Percentiles rank a stretch among this genome's conserved stretches.
Conservation (phyloP, 441 rosid genomes). For the Populus hybrid region DNA sequence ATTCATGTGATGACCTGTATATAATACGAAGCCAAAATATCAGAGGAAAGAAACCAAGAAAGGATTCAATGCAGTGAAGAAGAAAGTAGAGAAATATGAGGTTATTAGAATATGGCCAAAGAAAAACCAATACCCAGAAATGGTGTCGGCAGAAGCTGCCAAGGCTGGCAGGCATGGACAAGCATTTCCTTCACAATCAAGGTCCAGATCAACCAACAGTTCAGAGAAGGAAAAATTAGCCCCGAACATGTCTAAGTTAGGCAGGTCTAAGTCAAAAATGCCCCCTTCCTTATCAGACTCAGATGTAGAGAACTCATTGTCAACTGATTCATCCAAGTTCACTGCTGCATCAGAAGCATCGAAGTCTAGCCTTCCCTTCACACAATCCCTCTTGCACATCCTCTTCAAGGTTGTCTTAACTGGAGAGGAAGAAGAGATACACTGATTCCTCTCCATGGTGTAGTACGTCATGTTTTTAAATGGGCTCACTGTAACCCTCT, state of each 20-base stretch:
- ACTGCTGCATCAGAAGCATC: conserved; percentile 44
- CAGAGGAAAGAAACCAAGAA: neutral
- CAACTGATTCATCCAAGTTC: conserved; percentile 25
- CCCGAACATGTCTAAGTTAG: conserved; percentile 58
- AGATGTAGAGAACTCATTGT: conserved; percentile 40
- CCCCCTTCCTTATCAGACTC: conserved; percentile 59
- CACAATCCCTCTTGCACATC: conserved; percentile 48
- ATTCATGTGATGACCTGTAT: conserved; percentile 54
- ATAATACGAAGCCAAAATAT: neutral
- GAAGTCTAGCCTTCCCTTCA: conserved; percentile 70
- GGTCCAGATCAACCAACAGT: conserved; percentile 64
- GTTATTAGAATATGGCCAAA: neutral
- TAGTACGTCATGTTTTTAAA: conserved; percentile 54
- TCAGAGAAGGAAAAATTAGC: conserved; percentile 66
- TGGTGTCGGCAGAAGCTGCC: conserved; percentile 33
- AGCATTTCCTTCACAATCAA: conserved; percentile 42
- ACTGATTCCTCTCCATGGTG: conserved; percentile 59
- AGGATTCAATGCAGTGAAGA: neutral
- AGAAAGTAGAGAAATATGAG: neutral
- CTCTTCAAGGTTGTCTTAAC: conserved; percentile 41
- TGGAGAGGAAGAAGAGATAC: conserved; percentile 61
- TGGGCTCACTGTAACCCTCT: conserved; percentile 70
- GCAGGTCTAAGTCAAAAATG: conserved; percentile 62
- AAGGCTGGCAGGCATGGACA: conserved; percentile 33
- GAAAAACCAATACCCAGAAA: conserved; percentile 49